Evolutionary conservation across 129 eudicot species (phyloP), one percentile per base, ranked within the genome.

Genomic region (Arctium lappa): DNA sequence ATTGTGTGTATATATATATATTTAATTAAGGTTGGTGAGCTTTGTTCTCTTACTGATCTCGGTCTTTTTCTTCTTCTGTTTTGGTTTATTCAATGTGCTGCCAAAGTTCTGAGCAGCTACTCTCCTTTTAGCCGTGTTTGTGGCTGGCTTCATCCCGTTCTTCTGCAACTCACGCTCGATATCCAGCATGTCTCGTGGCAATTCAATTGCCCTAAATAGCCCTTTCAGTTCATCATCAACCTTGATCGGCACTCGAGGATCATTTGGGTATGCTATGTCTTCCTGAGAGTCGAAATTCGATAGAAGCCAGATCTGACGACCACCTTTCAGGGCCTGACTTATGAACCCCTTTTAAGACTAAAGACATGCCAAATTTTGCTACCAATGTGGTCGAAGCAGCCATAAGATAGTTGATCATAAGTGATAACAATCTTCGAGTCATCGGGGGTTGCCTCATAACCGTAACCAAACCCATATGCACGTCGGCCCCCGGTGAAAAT

Each of bases 111-210:
- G 94, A 18, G 97, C 97, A 82, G 68, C 79, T 10, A 93, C 95
- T 85, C 97, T 89, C 81, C 97, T 94, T 91, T 87, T 89, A 0
- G 98, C 95, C 7, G 98, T 94, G 84, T 94, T 87, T 50, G 98
- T 94, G 29, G 98, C 93, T 1, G 98, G 97, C 80, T 91, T 94
- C 94, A 94, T 91, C 56, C 98, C 92, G 70, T 92, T 94, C 81
- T 94, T 90, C 90, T 90, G 97, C 6, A 94, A 91, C 78, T 94
- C 97, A 81, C 81, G 90, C 79, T 94, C 98, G 15, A 91, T 86
- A 74, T 90, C 98, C 66, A 93, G 80, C 98, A 88, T 93, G 80
- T 93, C 98, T 0, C 90, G 82, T 31, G 98, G 98, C 72, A 93
- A 77, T 32, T 93, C 94, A 73, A 91, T 91, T 1, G 86, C 85